Evolutionary conservation across 306 rosid species (phyloP).

Genomic region (Inga laurina): DNA sequence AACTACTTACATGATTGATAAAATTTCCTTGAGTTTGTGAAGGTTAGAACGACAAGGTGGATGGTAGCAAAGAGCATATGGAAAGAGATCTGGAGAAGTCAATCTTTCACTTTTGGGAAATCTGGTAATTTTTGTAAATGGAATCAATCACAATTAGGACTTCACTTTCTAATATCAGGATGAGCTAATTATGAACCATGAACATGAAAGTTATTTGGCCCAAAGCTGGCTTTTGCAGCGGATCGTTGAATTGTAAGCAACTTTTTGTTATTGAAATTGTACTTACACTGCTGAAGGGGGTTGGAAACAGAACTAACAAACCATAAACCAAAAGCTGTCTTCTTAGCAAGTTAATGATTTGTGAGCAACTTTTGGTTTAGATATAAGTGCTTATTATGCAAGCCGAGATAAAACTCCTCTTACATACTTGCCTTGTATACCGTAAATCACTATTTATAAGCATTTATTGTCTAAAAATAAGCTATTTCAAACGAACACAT

Average conservation of each 20-base stretch:
- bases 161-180: constrained; percentile 12
- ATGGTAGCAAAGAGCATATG: constrained; percentile 72
- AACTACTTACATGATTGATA: constrained; percentile 39
- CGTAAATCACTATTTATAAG: no score
- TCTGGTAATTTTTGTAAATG: constrained; percentile 63
- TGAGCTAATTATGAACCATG: constrained; percentile 5
- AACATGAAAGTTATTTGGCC: constrained; percentile 20
- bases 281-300: constrained; percentile 17
- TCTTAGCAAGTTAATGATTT: constrained; percentile 15
- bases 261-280: constrained; percentile 6
- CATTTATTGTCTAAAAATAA: no score
- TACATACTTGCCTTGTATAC: no score
- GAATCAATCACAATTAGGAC: constrained; percentile 5
- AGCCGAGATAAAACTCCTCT: no score
- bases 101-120: constrained; percentile 76
- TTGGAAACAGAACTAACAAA: neutral
- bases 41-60: constrained; percentile 89
- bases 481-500: neutral
- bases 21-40: constrained; percentile 43
- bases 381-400: no score
- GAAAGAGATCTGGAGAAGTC: constrained; percentile 83
- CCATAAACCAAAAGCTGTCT: neutral
- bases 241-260: constrained; percentile 17
- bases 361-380: neutral
- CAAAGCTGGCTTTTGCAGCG: neutral